These are phyloP conservation scores for Tanacetum coccineum DNA, from an alignment of 129 eudicot species.

Conservation along the genomic window DNA sequence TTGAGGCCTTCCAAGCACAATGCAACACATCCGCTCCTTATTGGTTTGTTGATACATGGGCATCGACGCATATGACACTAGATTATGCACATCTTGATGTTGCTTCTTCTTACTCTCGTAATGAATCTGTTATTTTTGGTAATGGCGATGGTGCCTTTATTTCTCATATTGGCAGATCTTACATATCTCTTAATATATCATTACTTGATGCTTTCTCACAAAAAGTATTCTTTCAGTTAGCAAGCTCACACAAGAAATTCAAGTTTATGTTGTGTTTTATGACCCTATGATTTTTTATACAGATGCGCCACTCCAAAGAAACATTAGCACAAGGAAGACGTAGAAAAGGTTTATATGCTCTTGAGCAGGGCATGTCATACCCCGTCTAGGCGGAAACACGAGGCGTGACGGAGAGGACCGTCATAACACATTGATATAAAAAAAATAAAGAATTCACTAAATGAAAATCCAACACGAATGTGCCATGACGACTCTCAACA, in stretches of 20 bases:
- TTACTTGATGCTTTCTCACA: not conserved
- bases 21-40: not conserved
- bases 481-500: too few relatives aligned
- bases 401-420: too few relatives aligned
- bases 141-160: not conserved
- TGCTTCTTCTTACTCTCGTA: not conserved
- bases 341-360: not conserved
- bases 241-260: not conserved
- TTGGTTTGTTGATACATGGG: slow-evolving; percentile 2
- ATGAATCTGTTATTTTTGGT: not conserved
- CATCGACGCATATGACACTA: not conserved
- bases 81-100: not conserved
- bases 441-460: too few relatives aligned
- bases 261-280: not conserved
- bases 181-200: not conserved
- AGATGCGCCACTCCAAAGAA: not conserved
- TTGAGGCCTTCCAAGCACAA: not conserved
- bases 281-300: not conserved
- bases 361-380: not conserved
- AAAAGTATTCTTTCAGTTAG: not conserved
- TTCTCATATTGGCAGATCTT: not conserved
- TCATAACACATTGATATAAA: too few relatives aligned
- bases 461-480: too few relatives aligned
- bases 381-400: too few relatives aligned
- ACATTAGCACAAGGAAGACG: not conserved